Conservation (phyloP, 1,139 yeast genomes). For the Suhomyces kunorum region DNA sequence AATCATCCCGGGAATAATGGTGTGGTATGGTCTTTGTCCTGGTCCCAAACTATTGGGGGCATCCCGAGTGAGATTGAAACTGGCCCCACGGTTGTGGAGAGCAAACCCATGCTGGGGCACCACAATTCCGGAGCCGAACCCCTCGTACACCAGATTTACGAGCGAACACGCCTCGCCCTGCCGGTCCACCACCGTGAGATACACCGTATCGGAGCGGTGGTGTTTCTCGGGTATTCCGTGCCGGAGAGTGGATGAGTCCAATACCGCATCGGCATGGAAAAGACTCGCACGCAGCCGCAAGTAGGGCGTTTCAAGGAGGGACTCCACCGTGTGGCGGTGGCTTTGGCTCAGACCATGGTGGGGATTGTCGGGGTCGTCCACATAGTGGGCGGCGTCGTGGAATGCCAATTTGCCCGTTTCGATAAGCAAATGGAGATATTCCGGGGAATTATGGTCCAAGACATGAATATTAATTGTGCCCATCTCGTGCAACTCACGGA, state of each 20-base stretch:
- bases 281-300: slow-evolving; percentile 51
- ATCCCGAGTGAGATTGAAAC: slow-evolving; percentile 63
- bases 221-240: slow-evolving; percentile 64
- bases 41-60: slow-evolving; percentile 65
- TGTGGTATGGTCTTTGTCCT: slow-evolving; percentile 77
- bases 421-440: slow-evolving; percentile 66
- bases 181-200: slow-evolving; percentile 66
- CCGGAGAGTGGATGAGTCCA: slow-evolving; percentile 45
- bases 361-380: slow-evolving; percentile 49
- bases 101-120: slow-evolving; percentile 70
- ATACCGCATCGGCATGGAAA: slow-evolving; percentile 41
- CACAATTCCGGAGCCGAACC: slow-evolving; percentile 72
- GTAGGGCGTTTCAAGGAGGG: slow-evolving; percentile 43
- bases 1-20: slow-evolving; percentile 82
- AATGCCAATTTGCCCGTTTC: slow-evolving; percentile 75
- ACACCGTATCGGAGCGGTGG: slow-evolving; percentile 74
- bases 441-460: slow-evolving; percentile 66
- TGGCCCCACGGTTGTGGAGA: slow-evolving; percentile 75
- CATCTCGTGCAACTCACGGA: slow-evolving; percentile 53
- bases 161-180: slow-evolving; percentile 84
- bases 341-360: slow-evolving; percentile 27
- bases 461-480: slow-evolving; percentile 47
- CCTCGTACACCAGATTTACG: slow-evolving; percentile 71
- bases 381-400: slow-evolving; percentile 75
- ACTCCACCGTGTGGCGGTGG: slow-evolving; percentile 38